These are phyloP conservation scores for Mycena chlorophos DNA, from an alignment of 768 basidiomycete species.

Conservation along the genomic window DNA sequence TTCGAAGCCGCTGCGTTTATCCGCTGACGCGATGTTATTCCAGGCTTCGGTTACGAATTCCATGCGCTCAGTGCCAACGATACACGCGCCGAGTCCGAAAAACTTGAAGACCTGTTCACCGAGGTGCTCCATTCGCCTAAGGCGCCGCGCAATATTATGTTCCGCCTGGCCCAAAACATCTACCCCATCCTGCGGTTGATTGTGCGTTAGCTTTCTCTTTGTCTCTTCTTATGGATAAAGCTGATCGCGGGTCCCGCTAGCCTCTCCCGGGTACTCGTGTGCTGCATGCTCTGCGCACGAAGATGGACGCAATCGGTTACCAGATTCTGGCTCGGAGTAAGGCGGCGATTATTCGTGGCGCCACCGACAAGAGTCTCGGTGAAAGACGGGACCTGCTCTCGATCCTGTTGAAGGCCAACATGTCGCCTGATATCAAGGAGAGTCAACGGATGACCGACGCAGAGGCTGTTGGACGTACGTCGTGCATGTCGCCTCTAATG, in stretches of 20 bases:
- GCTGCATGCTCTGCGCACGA: neutral
- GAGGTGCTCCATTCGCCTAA: neutral
- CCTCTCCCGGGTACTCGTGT: neutral
- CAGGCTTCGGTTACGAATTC: conserved; percentile 7
- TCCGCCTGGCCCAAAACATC: conserved; percentile 3
- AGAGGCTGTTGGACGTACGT: conserved; percentile 31
- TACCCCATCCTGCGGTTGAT: neutral
- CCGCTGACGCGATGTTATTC: neutral
- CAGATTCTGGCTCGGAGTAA: neutral
- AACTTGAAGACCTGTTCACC: neutral
- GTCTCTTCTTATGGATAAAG: too few species aligned
- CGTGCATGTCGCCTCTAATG: neutral
- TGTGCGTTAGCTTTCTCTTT: too few species aligned
- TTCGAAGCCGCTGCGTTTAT: neutral
- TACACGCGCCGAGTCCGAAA: neutral
- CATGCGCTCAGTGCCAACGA: neutral
- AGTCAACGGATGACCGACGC: conserved; percentile 45
- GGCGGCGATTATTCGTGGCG: neutral
- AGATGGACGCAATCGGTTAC: neutral
- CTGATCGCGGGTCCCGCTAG: too few species aligned
- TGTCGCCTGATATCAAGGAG: conserved; percentile 46
- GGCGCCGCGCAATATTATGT: neutral
- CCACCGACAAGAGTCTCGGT: conserved; percentile 8
- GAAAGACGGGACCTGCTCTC: conserved; percentile 47
- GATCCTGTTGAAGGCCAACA: conserved; percentile 49